Base-by-base conservation (phyloP, 768 basidiomycete genomes). In the Suillus bovinus region DNA sequence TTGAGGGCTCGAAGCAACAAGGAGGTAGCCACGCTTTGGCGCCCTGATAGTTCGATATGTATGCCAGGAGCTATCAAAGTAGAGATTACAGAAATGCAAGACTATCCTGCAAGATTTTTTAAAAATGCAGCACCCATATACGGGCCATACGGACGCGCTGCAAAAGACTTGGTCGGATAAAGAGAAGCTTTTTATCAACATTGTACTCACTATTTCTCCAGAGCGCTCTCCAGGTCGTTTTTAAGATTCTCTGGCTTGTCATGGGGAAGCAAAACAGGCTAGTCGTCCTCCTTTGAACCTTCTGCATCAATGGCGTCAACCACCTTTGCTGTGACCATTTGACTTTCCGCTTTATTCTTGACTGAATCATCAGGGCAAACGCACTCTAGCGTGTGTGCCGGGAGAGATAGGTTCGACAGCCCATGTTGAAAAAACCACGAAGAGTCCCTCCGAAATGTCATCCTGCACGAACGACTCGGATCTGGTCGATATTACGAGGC, bases 71-170 rank as follows among this genome's bases (percentile, higher is more conserved):
- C 68, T 85, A 81, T 8, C 91, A 85, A 27, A 99, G 81, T 70
- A 94, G 89, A 0, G 96, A 96, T 70, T 98, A 95, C 8, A 86
- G 72, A 75, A 97, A 98, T 0, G 87, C 85, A 22, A 98, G 78
- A 31, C 79, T 76, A 70, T 99, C 96, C 71, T 95, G 93, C 1
- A 82, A 36, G n/a, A 91, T 62, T 75, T 96, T n/a, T 97, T 53
- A 96, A 78, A 22, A 71, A 53, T 0, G 80, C 83, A 0, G 90
- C 92, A 34, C 80, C 65, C 2, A 79, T 76, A 65, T 90, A 96
- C 0, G 92, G 90, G 1, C 82, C 89, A 91, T 1, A 98, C 74
- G 8, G 79, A 81, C 0, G 87, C 77, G 61, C 88, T 91, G 53
- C n/a, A 31, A n/a, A n/a, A n/a, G n/a, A 17, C 14, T 8, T 16